Percentiles rank a stretch among this genome's conserved stretches.
phyloP scores from a whole-genome alignment of 148 eudicot genomes.

The Rhododendron vialii region DNA sequence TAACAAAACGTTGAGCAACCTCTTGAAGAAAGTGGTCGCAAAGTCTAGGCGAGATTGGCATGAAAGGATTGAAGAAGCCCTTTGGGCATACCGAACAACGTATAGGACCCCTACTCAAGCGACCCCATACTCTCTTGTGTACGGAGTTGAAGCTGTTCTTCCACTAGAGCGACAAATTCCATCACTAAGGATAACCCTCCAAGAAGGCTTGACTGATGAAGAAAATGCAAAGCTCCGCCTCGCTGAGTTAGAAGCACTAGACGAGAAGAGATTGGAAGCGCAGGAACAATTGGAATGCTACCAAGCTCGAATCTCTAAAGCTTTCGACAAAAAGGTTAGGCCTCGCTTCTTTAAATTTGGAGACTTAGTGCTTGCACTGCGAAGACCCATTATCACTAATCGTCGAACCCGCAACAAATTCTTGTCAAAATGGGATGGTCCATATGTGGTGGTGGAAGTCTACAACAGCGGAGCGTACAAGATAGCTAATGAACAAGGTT shows the following conservation, averaged over 20 bases:
- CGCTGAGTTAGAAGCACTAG: too few relatives aligned
- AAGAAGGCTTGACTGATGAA: too few relatives aligned
- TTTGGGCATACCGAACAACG: not conserved
- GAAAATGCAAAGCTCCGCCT: too few relatives aligned
- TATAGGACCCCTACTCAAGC: not conserved
- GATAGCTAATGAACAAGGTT: too few relatives aligned
- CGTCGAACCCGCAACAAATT: too few relatives aligned
- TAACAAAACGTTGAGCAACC: not conserved
- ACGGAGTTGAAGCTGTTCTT: too few relatives aligned
- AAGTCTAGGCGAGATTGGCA: not conserved
- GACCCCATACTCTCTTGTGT: too few relatives aligned
- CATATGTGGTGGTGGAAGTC: not conserved
- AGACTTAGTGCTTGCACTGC: not conserved
- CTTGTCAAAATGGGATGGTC: not conserved
- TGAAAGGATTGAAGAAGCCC: not conserved
- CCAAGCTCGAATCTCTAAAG: not conserved
- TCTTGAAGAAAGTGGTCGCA: not conserved
- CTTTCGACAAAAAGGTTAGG: not conserved
- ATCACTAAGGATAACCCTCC: too few relatives aligned
- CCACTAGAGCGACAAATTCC: too few relatives aligned
- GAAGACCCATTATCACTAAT: not conserved
- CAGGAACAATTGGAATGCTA: too few relatives aligned
- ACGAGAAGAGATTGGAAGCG: too few relatives aligned
- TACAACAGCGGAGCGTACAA: too few relatives aligned
- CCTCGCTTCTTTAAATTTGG: not conserved